These are phyloP conservation scores for Syzygium aqueum DNA, from an alignment of 345 rosid genomes.

Conservation along the genomic window DNA sequence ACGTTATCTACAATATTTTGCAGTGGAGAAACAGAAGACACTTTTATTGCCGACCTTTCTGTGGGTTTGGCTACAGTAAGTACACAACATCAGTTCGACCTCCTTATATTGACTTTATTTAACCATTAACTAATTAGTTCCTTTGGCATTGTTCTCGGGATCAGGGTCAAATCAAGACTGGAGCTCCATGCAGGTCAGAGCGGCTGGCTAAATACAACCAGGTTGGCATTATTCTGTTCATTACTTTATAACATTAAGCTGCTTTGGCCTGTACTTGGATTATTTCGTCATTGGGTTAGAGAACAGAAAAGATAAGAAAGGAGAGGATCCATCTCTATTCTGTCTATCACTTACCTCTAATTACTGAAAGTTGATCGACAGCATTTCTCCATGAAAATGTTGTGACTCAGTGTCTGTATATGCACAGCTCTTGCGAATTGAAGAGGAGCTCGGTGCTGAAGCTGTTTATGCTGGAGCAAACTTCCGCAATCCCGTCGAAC, in stretches of 20 bases:
- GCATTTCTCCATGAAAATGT: neutral
- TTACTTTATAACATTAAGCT: neutral
- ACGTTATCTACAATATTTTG: neutral
- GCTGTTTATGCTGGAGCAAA: slow-evolving; percentile 79
- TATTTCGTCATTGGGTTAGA: neutral
- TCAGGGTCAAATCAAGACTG: slow-evolving; percentile 98
- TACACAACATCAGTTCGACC: neutral
- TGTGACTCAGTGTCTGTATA: neutral
- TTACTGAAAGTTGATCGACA: neutral
- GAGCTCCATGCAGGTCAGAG: slow-evolving; percentile 99
- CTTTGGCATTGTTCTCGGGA: neutral
- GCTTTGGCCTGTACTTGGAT: neutral
- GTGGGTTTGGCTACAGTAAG: slow-evolving; percentile 91
- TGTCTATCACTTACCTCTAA: neutral
- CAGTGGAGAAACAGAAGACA: slow-evolving; percentile 98
- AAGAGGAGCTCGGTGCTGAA: slow-evolving; percentile 82
- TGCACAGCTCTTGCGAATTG: slow-evolving; percentile 71
- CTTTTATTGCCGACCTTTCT: slow-evolving; percentile 88
- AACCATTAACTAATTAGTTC: neutral
- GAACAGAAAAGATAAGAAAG: neutral
- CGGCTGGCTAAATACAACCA: slow-evolving; percentile 94
- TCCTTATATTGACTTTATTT: neutral
- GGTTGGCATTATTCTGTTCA: slow-evolving; percentile 16
- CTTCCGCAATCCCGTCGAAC: slow-evolving; percentile 85
- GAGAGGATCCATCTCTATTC: neutral